Percentiles rank a stretch among this genome's conserved stretches.
Evolutionary conservation across 306 rosid species (phyloP).

Genomic region (Boehmeria nivea): DNA sequence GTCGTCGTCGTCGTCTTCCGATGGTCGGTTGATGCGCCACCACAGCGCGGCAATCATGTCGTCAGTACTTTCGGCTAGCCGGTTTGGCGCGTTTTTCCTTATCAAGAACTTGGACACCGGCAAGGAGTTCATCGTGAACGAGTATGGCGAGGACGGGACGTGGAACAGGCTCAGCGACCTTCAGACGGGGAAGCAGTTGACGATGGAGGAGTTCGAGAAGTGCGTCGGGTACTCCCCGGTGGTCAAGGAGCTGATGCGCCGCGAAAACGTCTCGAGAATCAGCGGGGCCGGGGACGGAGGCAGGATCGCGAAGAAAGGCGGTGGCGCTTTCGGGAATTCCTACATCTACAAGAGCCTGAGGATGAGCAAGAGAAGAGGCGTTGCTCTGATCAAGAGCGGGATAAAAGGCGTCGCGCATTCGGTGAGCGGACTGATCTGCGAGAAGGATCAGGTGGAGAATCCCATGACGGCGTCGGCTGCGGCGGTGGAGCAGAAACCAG

Average conservation of each 20-base stretch:
- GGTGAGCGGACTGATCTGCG: conserved; percentile 53
- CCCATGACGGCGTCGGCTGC: not conserved
- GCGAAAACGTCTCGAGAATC: conserved; percentile 26
- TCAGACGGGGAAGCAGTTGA: conserved; percentile 73
- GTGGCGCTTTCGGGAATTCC: conserved; percentile 1
- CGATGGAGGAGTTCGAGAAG: conserved; percentile 78
- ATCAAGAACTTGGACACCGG: conserved; percentile 82
- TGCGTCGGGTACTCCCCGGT: conserved; percentile 57
- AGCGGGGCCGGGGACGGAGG: not conserved
- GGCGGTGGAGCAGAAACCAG: conserved; percentile 20
- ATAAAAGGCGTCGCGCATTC: conserved; percentile 55
- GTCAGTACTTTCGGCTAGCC: conserved; percentile 7
- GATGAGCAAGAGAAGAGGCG: conserved; percentile 67
- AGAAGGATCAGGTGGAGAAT: conserved; percentile 39
- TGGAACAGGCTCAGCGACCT: conserved; percentile 78
- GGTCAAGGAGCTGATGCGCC: conserved; percentile 67
- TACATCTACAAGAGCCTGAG: conserved; percentile 53
- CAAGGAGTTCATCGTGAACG: conserved; percentile 74
- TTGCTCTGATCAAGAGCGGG: conserved; percentile 55
- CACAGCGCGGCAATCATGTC: conserved; percentile 21
- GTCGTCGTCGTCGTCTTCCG: not conserved
- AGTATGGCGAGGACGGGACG: conserved; percentile 53
- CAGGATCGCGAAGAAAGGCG: conserved; percentile 27
- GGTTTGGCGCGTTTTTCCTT: conserved; percentile 54
- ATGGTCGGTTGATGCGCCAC: conserved; percentile 3